Conservation (phyloP, 768 basidiomycete genomes). For the Cyclocybe cylindracea region DNA sequence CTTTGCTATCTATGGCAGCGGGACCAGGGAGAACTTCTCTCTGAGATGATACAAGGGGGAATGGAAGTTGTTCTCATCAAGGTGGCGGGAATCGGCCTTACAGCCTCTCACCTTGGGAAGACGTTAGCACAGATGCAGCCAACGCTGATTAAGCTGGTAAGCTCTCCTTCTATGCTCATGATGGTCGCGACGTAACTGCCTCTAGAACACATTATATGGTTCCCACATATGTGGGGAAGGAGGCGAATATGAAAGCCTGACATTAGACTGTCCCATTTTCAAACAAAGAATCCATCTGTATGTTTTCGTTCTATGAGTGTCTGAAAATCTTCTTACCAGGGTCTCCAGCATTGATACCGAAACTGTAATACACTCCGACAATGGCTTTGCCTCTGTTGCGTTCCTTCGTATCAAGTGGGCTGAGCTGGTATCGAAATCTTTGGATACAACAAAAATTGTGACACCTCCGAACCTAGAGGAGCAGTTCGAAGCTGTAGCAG, state of each 20-base stretch:
- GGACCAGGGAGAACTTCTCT: slow-evolving; percentile 80
- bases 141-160: slow-evolving; percentile 70
- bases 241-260: slow-evolving; percentile 96
- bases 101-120: slow-evolving; percentile 75
- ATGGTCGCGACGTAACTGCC: neutral
- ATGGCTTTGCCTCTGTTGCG: slow-evolving; percentile 87
- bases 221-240: slow-evolving; percentile 97
- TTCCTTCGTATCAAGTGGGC: slow-evolving; percentile 82
- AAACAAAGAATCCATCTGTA: slow-evolving; percentile 74
- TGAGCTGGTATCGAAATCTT: slow-evolving; percentile 55
- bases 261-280: slow-evolving; percentile 88
- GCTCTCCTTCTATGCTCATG: slow-evolving; percentile 15
- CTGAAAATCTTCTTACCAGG: neutral
- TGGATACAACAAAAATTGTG: slow-evolving; percentile 15
- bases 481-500: slow-evolving; percentile 28
- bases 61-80: slow-evolving; percentile 90
- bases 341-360: slow-evolving; percentile 58
- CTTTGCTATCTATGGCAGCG: slow-evolving; percentile 94
- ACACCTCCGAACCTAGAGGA: slow-evolving; percentile 60
- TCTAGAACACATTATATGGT: slow-evolving; percentile 78
- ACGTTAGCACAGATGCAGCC: slow-evolving; percentile 73
- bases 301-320: slow-evolving; percentile 21
- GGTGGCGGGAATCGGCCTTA: slow-evolving; percentile 91
- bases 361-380: slow-evolving; percentile 77
- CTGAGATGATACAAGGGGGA: slow-evolving; percentile 81